Evolutionary conservation across 2,329 filamentous ascomycete genomes (phyloP).

Genomic region (Chrysosporium queenslandicum): DNA sequence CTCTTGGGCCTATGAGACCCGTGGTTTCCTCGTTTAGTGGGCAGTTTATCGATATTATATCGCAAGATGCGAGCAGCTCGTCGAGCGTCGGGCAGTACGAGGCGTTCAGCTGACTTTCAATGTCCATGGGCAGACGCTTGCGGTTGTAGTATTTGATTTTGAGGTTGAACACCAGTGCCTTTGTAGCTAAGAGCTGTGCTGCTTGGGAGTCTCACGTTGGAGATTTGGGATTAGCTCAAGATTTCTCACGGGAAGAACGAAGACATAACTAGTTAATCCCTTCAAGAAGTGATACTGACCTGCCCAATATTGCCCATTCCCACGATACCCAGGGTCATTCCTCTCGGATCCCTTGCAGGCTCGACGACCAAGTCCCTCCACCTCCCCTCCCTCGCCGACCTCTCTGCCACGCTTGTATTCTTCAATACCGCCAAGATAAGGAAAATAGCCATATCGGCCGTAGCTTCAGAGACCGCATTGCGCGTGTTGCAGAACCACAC

Average conservation of each 20-base stretch:
- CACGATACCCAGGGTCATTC: slow-evolving; percentile 40
- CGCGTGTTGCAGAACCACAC: slow-evolving; percentile 48
- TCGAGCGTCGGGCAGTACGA: slow-evolving; percentile 33
- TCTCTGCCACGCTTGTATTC: slow-evolving; percentile 37
- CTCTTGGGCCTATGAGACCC: slow-evolving; percentile 31
- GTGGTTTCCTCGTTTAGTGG: slow-evolving; percentile 37
- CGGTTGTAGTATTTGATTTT: slow-evolving; percentile 40
- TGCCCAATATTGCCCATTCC: slow-evolving; percentile 43
- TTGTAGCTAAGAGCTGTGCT: slow-evolving; percentile 30
- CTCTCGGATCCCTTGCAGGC: slow-evolving; percentile 36
- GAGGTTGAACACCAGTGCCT: slow-evolving; percentile 38
- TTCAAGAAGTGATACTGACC: too few species aligned
- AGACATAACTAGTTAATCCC: too few species aligned
- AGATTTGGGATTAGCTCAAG: background rate
- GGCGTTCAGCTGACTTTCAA: slow-evolving; percentile 30
- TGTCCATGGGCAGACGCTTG: slow-evolving; percentile 25
- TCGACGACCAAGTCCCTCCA: slow-evolving; percentile 30
- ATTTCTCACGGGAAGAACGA: too few species aligned
- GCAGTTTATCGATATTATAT: slow-evolving; percentile 42
- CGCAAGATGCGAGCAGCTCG: slow-evolving; percentile 33
- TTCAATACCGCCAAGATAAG: slow-evolving; percentile 40
- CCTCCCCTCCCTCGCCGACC: slow-evolving; percentile 27
- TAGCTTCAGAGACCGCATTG: slow-evolving; percentile 46
- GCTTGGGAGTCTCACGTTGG: background rate
- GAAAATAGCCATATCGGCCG: slow-evolving; percentile 44